Conservation (phyloP, 2,329 filamentous ascomycete genomes). For the Byssochlamys sp. region DNA sequence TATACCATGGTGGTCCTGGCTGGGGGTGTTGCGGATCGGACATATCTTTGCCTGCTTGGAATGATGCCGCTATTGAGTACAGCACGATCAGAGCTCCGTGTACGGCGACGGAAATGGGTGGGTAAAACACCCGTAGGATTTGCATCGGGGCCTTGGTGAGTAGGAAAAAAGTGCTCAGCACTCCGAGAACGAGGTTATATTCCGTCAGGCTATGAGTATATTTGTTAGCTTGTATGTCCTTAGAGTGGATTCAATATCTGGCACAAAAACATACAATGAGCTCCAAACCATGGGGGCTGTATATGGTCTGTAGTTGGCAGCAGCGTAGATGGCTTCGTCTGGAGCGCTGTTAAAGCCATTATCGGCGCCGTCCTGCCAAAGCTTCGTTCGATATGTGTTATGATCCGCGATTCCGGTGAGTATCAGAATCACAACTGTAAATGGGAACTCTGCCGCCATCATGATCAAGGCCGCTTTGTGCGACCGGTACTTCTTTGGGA, state of each 20-base stretch:
- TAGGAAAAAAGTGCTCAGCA: slow-evolving; percentile 52
- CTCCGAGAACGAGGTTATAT: slow-evolving; percentile 53
- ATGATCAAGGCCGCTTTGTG: slow-evolving; percentile 44
- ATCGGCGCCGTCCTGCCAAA: slow-evolving; percentile 53
- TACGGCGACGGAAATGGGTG: slow-evolving; percentile 44
- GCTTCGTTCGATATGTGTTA: slow-evolving; percentile 50
- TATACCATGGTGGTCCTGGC: slow-evolving; percentile 53
- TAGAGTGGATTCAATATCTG: background rate
- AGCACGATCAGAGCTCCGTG: slow-evolving; percentile 44
- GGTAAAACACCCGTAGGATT: slow-evolving; percentile 48
- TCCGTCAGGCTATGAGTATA: slow-evolving; percentile 43
- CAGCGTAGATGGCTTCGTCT: slow-evolving; percentile 46
- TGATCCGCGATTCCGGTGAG: slow-evolving; percentile 55
- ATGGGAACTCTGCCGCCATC: slow-evolving; percentile 46
- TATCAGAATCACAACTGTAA: slow-evolving; percentile 49
- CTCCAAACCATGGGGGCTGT: slow-evolving; percentile 51
- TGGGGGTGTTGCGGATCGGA: slow-evolving; percentile 47
- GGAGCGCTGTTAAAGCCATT: slow-evolving; percentile 56
- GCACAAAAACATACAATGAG: slow-evolving; percentile 41
- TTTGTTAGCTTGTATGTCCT: slow-evolving; percentile 4
- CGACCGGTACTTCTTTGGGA: slow-evolving; percentile 47
- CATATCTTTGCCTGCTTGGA: slow-evolving; percentile 50
- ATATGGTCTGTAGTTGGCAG: slow-evolving; percentile 50
- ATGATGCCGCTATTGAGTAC: slow-evolving; percentile 47
- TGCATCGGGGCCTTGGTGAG: slow-evolving; percentile 50